Evolutionary conservation across 2,329 filamentous ascomycete species (phyloP).

Genomic region (Arthrocladium fulminans): DNA sequence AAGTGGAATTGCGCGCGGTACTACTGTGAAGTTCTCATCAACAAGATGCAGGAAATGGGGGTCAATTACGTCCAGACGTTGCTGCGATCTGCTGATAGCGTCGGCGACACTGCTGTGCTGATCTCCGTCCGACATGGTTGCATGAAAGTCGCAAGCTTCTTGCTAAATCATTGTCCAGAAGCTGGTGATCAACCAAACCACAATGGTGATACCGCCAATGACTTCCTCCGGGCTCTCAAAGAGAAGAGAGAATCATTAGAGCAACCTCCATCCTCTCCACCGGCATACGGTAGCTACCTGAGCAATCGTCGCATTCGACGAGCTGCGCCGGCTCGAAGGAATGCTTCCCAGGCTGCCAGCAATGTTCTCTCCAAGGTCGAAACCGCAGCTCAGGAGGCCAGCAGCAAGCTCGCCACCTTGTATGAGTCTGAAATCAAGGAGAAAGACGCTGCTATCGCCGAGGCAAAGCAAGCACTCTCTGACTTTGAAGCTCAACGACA

Average conservation of each 20-base stretch:
- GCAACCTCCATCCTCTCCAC: slow-evolving; percentile 58
- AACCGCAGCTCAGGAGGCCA: slow-evolving; percentile 61
- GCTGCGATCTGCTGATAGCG: slow-evolving; percentile 71
- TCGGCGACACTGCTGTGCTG: slow-evolving; percentile 85
- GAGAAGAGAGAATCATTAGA: slow-evolving; percentile 23
- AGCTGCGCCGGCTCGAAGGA: slow-evolving; percentile 30
- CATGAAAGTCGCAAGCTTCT: slow-evolving; percentile 61
- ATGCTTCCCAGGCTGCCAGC: slow-evolving; percentile 54
- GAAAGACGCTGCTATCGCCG: slow-evolving; percentile 50
- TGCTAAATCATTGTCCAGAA: slow-evolving; percentile 63
- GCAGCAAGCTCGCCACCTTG: slow-evolving; percentile 54
- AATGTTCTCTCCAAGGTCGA: slow-evolving; percentile 61
- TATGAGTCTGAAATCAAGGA: slow-evolving; percentile 29
- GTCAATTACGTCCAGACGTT: slow-evolving; percentile 67
- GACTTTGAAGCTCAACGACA: slow-evolving; percentile 37
- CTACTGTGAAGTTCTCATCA: slow-evolving; percentile 84
- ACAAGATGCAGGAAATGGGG: slow-evolving; percentile 71
- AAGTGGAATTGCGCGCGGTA: slow-evolving; percentile 86
- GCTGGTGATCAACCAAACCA: slow-evolving; percentile 74
- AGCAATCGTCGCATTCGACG: slow-evolving; percentile 15
- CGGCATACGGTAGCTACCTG: slow-evolving; percentile 25
- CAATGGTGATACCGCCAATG: slow-evolving; percentile 73
- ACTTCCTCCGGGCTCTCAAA: slow-evolving; percentile 63
- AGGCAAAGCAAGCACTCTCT: slow-evolving; percentile 50
- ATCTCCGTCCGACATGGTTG: slow-evolving; percentile 80